Evolutionary conservation across 2,329 filamentous ascomycete species (phyloP).

Genomic region (Ophiostoma pallidulum): DNA sequence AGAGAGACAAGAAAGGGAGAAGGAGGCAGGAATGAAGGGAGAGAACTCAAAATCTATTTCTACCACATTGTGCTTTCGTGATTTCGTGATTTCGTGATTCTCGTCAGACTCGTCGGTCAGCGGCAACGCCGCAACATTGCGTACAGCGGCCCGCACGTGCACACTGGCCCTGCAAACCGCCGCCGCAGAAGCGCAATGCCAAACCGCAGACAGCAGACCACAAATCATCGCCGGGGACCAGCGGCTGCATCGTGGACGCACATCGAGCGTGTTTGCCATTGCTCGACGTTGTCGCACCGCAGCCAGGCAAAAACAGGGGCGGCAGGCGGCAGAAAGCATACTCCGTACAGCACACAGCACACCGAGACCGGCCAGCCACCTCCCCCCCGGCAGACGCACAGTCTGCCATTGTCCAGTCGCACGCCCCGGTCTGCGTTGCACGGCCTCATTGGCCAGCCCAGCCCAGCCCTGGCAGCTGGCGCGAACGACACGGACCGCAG

Average conservation of each 20-base stretch:
- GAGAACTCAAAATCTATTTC: too few relatives aligned
- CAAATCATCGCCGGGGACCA: too few relatives aligned
- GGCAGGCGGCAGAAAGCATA: neutral
- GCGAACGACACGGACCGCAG: neutral
- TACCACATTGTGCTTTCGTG: too few relatives aligned
- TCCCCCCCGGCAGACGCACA: neutral
- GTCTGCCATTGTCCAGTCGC: constrained; percentile 7
- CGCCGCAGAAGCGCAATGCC: neutral
- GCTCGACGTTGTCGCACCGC: neutral
- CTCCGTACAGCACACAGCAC: constrained; percentile 1
- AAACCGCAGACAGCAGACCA: neutral
- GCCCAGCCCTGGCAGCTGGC: constrained; percentile 1
- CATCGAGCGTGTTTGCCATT: neutral
- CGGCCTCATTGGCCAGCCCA: constrained; percentile 4
- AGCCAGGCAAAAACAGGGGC: neutral
- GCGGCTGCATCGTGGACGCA: neutral
- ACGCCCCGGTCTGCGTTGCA: neutral
- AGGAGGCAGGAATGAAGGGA: too few relatives aligned
- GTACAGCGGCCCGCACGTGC: too few relatives aligned
- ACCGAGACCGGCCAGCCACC: too few relatives aligned
- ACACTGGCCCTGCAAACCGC: too few relatives aligned
- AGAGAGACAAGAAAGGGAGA: too few relatives aligned
- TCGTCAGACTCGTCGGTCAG: too few relatives aligned
- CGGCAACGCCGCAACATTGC: too few relatives aligned
- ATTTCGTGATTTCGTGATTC: too few relatives aligned